Conservation (phyloP, 2,329 filamentous ascomycete species). For the Fusarium begoniae region DNA sequence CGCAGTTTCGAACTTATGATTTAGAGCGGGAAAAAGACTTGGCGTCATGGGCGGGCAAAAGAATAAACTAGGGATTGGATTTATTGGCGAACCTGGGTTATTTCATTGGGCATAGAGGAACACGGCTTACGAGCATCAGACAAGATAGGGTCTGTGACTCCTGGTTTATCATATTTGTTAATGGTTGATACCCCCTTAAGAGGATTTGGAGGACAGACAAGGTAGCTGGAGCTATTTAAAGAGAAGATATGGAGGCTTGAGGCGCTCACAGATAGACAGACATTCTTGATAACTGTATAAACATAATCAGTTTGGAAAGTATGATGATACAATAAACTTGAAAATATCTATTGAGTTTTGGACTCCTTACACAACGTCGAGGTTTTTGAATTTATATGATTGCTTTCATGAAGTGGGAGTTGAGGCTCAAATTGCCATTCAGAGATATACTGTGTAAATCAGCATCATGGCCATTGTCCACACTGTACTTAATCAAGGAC, state of each 20-base stretch:
- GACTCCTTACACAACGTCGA: not conserved
- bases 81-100: constrained; percentile 32
- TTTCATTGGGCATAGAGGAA: constrained; percentile 18
- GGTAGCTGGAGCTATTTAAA: constrained; percentile 6
- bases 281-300: constrained; percentile 12
- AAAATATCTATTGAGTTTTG: not conserved
- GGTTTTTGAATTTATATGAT: not conserved
- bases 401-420: not conserved
- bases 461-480: not conserved
- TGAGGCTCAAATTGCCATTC: not conserved
- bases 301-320: constrained; percentile 7
- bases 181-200: constrained; percentile 40
- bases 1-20: constrained; percentile 44
- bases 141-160: constrained; percentile 17
- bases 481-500: not conserved
- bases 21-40: not conserved
- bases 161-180: constrained; percentile 32
- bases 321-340: not conserved
- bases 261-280: not conserved
- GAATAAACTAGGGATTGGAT: constrained; percentile 11
- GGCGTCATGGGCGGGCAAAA: constrained; percentile 13
- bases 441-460: not conserved
- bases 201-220: constrained; percentile 17
- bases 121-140: constrained; percentile 16
- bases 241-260: constrained; percentile 6